Evolutionary conservation across 805 yeast genomes (phyloP).

Genomic region (Komagataella kurtzmanii): DNA sequence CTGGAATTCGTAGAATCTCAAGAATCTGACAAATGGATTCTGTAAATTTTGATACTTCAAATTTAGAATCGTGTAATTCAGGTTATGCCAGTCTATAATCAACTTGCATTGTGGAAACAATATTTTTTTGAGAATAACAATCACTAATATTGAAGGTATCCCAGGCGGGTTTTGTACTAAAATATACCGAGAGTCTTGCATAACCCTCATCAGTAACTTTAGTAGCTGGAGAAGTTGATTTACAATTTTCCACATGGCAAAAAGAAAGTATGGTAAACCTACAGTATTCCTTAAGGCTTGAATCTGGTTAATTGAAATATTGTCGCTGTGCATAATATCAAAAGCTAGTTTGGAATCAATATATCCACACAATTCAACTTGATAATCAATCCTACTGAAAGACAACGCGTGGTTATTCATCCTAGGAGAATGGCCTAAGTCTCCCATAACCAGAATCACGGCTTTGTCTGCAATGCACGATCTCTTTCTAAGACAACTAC

Average conservation of each 20-base stretch:
- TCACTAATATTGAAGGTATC: constrained; percentile 63
- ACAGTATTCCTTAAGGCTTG: constrained; percentile 22
- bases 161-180: constrained; percentile 90
- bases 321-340: constrained; percentile 34
- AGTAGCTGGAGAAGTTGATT: constrained; percentile 38
- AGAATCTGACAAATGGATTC: constrained; percentile 50
- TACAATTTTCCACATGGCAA: constrained; percentile 45
- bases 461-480: constrained; percentile 27
- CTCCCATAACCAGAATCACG: constrained; percentile 79
- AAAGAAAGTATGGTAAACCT: constrained; percentile 37
- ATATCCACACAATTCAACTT: constrained; percentile 81
- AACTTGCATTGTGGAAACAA: constrained; percentile 37
- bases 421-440: constrained; percentile 89
- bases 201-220: constrained; percentile 32
- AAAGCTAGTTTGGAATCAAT: constrained; percentile 40
- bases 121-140: constrained; percentile 36
- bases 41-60: constrained; percentile 37
- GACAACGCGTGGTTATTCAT: constrained; percentile 84
- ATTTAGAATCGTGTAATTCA: constrained; percentile 74
- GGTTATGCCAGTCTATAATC: constrained; percentile 92
- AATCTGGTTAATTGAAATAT: constrained; percentile 37
- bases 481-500: constrained; percentile 6
- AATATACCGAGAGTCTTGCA: constrained; percentile 57
- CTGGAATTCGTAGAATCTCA: constrained; percentile 47
- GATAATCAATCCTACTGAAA: constrained; percentile 53